Base-by-base conservation (phyloP, 2,329 filamentous ascomycete genomes). In the Penicillium glabrum region DNA sequence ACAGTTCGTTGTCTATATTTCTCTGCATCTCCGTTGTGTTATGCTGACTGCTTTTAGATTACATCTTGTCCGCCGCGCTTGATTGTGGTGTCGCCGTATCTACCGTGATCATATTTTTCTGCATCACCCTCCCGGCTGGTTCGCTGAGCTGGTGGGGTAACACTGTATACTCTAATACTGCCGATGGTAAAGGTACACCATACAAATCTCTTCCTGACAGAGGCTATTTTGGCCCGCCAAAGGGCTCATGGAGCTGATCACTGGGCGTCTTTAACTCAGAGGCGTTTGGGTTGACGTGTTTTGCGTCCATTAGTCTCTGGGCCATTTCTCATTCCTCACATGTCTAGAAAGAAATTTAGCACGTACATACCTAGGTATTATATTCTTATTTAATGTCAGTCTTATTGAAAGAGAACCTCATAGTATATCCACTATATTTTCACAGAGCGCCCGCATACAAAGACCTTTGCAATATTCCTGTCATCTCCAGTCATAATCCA, bases 401-500 rank as follows among this genome's bases (percentile, higher is more conserved):
- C 8, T 37, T 5, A 8, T 39, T 19, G 16, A n/a, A 5, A 19
- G 16, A 19, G 16, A 9, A 5, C 19, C n/a, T 19, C 35, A 10
- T 16, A 46, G 19, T 2, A 14, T 33, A 33, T 47, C 27, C 24
- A 10, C 58, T 29, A 64, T 35, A 39, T 47, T 44, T 72, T 72
- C 19, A 78, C 72, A 14, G 63, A 69, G 11, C 73, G 68, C 1
- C 84, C 84, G 7, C 70, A 65, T 0, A 87, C 82, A 69, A 77
- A 87, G 0, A 87, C 85, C 21, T 76, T 67, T 0, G 68, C 65
- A 51, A 87, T 84, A 61, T 87, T 87, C 5, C 86, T 75, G 65
- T 88, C 86, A 66, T 88, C 85, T 0, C 83, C 85, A 2, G 84
- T 87, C 83, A 87, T 86, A 29, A 88, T 62, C 57, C 86, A 88